Base-by-base conservation (phyloP, 2,329 filamentous ascomycete genomes). In the Calonectria pseudoturangicola region DNA sequence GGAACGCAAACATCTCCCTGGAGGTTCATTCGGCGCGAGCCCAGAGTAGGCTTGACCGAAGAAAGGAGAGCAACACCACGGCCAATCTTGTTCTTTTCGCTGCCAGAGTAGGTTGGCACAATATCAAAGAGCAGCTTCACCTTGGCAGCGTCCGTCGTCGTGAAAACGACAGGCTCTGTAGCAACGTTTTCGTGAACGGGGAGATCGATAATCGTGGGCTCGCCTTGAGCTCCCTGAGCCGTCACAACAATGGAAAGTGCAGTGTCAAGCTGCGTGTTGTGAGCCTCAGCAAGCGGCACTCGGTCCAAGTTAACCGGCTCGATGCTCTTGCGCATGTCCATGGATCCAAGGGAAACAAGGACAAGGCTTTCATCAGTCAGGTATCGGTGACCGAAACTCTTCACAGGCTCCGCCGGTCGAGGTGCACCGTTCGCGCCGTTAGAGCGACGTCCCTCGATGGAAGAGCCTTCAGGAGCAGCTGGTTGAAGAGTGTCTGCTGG, bases 371-470 rank as follows among this genome's bases (percentile, higher is more conserved):
- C 93, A 65, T 97, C 92, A 21, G 92, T 97, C 64, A 99, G 89
- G 84, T 98, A 99, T 67, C 96, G 92, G 87, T 99, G 97, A 69
- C 97, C 97, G 83, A 98, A 99, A 1, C 95, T 94, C 85, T 98
- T 98, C 76, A 98, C 91, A 6, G 96, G 93, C 75, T 98, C 95
- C 2, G 92, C 87, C 8, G 89, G 85, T 64, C 92, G 88, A 7
- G 88, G 83, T 25, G 83, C 78, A 67, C 84, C 82, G 79, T 89
- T 86, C 25, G 84, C 80, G 70, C 86, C 84, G 77, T 90, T 87
- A 62, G 91, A 92, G 41, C 87, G 88, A 63, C 90, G 87, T 56
- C 90, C 90, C 45, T 89, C 90, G 15, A 93, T 88, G 0, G 93
- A 95, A 0, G 91, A 91, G 9, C 84, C 84, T 36, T 90, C 89